Evolutionary conservation across 73 alveolate genomes (phyloP), one percentile per base, ranked within the genome.

Genomic region (Symbiodinium natans): DNA sequence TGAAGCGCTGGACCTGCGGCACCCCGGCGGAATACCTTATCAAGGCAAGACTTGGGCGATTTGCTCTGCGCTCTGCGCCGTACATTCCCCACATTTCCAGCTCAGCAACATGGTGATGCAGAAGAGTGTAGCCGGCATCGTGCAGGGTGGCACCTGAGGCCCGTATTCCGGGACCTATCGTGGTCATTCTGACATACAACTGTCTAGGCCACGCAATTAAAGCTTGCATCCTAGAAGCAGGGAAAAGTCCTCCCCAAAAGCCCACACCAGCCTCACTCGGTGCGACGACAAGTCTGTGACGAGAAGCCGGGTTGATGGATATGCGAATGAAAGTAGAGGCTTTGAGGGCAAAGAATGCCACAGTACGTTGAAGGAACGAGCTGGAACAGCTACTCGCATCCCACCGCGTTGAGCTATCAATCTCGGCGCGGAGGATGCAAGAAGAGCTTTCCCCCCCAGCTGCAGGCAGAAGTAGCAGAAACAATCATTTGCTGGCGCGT

Each of bases 201-300:
- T n/a, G n/a, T n/a, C n/a, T n/a, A n/a, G n/a, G n/a, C n/a, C n/a
- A n/a, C n/a, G n/a, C n/a, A 46, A 46, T 6, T 13, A 46, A 31
- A 63, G 38, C 80, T 27, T 63, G 80, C 80, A 63, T 23, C 80
- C 80, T 3, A 5, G 80, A 36, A 63, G 80, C 94, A 0, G 94
- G 94, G n/a, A 86, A 86, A 27, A 86, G 59, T 38, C 94, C 94
- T 54, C 94, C 94, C 94, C 94, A 86, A 9, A 86, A 54, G 94
- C 94, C 94, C 63, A 86, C 94, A n/a, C 94, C 73, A 48, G 94
- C 94, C 94, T 86, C 23, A 68, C n/a, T 1, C 11, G 1, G 36
- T 25, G 86, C 54, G 31, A 36, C 19, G 52, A 2, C 23, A 34
- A 82, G 39, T 5, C 38, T 4, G 40, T n/a, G n/a, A n/a, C n/a